Percentiles rank a stretch among this genome's conserved stretches.
phyloP scores from a whole-genome alignment of 1,284 basidiomycete genomes.

The Rhodotorula sp. region DNA sequence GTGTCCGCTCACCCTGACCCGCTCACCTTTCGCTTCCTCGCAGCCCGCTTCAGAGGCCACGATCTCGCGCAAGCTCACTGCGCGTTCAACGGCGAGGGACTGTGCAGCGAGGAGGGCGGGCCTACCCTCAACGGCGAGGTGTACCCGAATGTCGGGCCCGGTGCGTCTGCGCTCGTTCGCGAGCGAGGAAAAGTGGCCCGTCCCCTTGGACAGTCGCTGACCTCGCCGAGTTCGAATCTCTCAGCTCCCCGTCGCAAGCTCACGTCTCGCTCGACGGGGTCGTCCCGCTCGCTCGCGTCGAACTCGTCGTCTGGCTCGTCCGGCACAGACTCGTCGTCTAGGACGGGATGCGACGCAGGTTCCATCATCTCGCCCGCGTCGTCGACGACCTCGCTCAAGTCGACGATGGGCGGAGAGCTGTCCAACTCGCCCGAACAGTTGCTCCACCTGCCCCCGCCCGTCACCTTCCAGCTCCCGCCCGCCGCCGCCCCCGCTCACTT shows the following conservation, averaged over 20 bases:
- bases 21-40: background rate
- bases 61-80: slow-evolving; percentile 18
- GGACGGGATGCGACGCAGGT: background rate
- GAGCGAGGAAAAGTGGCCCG: too few relatives aligned
- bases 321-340: background rate
- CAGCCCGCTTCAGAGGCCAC: slow-evolving; percentile 29
- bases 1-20: background rate
- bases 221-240: background rate
- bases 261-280: slow-evolving; percentile 5
- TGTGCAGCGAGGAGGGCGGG: slow-evolving; percentile 32
- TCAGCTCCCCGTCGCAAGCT: slow-evolving; percentile 14
- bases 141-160: slow-evolving; percentile 16
- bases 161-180: slow-evolving; percentile 6
- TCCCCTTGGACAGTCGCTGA: background rate
- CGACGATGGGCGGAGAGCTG: background rate
- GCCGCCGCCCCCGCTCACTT: background rate
- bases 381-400: slow-evolving; percentile 14
- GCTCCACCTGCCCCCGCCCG: slow-evolving; percentile 1
- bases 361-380: slow-evolving; percentile 14
- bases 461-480: slow-evolving; percentile 10
- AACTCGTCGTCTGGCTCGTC: slow-evolving; percentile 17
- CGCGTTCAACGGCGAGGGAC: slow-evolving; percentile 27
- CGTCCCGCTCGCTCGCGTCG: slow-evolving; percentile 6
- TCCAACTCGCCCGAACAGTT: background rate
- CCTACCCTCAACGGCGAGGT: slow-evolving; percentile 17